Evolutionary conservation across 2,329 filamentous ascomycete species (phyloP).

Genomic region (Penicillium sp.): DNA sequence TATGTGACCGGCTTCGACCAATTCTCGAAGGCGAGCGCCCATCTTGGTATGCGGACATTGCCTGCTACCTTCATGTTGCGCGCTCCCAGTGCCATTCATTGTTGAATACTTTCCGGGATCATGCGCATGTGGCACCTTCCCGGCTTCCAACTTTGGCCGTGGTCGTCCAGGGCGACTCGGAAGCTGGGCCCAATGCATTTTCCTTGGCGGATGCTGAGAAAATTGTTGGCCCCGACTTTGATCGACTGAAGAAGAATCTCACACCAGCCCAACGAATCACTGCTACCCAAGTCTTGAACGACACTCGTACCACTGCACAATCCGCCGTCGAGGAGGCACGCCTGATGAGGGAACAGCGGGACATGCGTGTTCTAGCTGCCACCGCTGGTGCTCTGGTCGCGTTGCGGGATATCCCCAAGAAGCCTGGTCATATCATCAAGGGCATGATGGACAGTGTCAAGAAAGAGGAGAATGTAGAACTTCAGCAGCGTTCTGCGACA

Average conservation of each 20-base stretch:
- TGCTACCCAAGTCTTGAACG: constrained; percentile 72
- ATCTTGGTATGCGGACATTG: constrained; percentile 80
- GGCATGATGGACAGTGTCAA: constrained; percentile 98
- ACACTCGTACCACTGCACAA: constrained; percentile 69
- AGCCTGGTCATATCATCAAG: constrained; percentile 88
- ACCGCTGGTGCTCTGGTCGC: constrained; percentile 85
- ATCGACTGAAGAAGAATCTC: constrained; percentile 83
- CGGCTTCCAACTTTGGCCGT: constrained; percentile 80
- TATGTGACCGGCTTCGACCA: constrained; percentile 62
- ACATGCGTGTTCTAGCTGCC: constrained; percentile 80
- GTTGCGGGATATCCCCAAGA: constrained; percentile 86
- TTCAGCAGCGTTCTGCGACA: constrained; percentile 81
- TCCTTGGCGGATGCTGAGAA: constrained; percentile 84
- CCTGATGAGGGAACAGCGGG: constrained; percentile 73
- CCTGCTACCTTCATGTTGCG: constrained; percentile 83
- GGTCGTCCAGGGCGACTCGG: constrained; percentile 87
- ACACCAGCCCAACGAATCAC: constrained; percentile 84
- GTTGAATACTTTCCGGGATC: constrained; percentile 86
- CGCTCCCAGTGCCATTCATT: constrained; percentile 89
- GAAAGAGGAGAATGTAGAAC: constrained; percentile 82
- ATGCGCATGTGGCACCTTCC: constrained; percentile 72
- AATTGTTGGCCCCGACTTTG: constrained; percentile 80
- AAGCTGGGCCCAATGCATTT: constrained; percentile 90
- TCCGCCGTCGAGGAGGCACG: constrained; percentile 77
- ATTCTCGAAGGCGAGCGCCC: constrained; percentile 82